Base-by-base conservation (phyloP, 2,329 filamentous ascomycete species). In the Diaporthe amygdali region DNA sequence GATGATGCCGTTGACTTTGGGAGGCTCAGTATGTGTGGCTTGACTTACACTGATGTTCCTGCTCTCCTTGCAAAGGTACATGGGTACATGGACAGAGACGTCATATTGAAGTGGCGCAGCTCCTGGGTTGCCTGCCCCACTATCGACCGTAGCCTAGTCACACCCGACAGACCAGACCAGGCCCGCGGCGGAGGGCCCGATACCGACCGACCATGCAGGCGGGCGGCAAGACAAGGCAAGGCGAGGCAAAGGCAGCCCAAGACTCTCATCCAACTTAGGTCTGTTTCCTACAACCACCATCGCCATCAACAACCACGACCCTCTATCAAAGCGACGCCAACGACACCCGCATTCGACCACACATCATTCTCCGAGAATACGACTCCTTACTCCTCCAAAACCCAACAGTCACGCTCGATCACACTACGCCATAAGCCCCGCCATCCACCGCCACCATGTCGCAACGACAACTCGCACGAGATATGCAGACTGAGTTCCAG, bases 401-500 rank as follows among this genome's bases (percentile, higher is more conserved):
- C 12, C 10, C 59, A 17, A 27, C n/a, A 9, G 20, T 7, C 30
- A 17, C n/a, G 27, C 27, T 30, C 15, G 14, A 64, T 49, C 37
- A 17, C 22, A 6, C 41, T 30, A n/a, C n/a, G 10, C 44, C 30
- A 64, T 25, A 64, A 64, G 20, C 41, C 41, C 44, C 44, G 34
- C 44, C 10, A 12, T 17, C 59, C 59, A 39, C 68, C 32, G 69
- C 66, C 80, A 83, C 72, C 70, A 90, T 90, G 88, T 87, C 87
- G 72, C 89, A 89, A 80, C 85, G 88, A 79, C 88, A 90, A 78
- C 82, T 85, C 71, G 84, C 87, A 74, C 85, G 88, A 80, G 88
- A 90, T 80, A 90, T 88, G 86, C 87, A 90, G 78, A 85, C 88
- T 81, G 88, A 90, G 81, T 90, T 90, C 79, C 88, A 90, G 78